These are phyloP conservation scores for Cystoisospora suis DNA, from an alignment of 169 alveolate species.

Conservation along the genomic window DNA sequence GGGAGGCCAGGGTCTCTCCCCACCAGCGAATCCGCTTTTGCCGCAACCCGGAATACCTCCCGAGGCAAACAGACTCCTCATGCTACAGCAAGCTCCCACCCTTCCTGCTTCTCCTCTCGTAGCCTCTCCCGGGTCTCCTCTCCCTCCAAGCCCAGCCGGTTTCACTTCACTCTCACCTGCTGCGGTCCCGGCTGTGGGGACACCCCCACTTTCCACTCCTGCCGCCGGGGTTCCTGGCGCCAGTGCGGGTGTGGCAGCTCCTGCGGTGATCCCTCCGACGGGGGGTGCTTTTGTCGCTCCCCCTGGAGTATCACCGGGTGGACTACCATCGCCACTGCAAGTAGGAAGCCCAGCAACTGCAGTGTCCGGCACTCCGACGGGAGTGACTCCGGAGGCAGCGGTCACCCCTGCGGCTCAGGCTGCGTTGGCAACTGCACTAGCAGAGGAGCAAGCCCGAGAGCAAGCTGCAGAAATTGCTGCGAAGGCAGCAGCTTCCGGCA, in stretches of 20 bases:
- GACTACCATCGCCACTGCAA: too few relatives aligned
- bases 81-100: slow-evolving; percentile 8
- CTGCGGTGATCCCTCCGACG: background rate
- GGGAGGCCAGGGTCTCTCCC: too few relatives aligned
- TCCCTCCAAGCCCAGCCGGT: background rate
- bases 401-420: background rate
- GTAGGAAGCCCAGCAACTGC: too few relatives aligned
- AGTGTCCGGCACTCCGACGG: too few relatives aligned
- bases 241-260: background rate
- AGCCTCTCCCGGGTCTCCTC: background rate
- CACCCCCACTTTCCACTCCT: background rate
- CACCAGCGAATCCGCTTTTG: too few relatives aligned
- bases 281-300: too few relatives aligned
- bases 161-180: background rate
- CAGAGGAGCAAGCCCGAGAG: background rate
- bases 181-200: background rate
- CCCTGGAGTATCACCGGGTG: too few relatives aligned
- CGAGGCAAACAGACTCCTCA: background rate
- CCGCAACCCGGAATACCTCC: too few relatives aligned
- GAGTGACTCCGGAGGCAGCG: too few relatives aligned
- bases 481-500: background rate
- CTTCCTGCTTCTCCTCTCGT: background rate
- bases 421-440: background rate
- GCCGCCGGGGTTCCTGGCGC: background rate
- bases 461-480: background rate